Conservation (phyloP, 148 eudicot species). For the Nyssa sinensis region DNA sequence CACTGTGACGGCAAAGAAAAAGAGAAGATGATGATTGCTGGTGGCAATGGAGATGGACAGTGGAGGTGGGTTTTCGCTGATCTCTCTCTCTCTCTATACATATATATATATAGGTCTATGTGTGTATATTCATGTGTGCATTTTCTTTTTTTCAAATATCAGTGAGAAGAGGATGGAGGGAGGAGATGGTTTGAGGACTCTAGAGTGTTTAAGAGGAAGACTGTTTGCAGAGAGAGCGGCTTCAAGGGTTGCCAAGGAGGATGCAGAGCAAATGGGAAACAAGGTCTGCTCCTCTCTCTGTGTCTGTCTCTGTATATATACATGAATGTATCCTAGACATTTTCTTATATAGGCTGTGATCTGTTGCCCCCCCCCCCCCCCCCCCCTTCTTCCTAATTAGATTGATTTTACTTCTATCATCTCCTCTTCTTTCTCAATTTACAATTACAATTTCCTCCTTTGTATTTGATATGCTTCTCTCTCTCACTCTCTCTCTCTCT, state of each 20-base stretch:
- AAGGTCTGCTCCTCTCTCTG: slow-evolving; percentile 18
- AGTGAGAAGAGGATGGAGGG: slow-evolving; percentile 28
- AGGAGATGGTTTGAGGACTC: slow-evolving; percentile 35
- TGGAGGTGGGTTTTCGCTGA: background rate
- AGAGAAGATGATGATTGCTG: background rate
- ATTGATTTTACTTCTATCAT: too few relatives aligned
- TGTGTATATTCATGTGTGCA: background rate
- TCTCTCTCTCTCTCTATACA: background rate
- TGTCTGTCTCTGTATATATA: background rate
- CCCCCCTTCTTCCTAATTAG: too few relatives aligned
- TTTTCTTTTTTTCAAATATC: background rate
- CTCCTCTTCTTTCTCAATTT: too few relatives aligned
- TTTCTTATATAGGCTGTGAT: background rate
- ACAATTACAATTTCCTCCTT: background rate
- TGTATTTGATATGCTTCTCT: background rate
- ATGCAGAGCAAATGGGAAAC: slow-evolving; percentile 26
- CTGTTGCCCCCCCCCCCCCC: background rate
- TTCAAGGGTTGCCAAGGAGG: slow-evolving; percentile 43
- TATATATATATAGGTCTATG: background rate
- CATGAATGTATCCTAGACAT: too few relatives aligned
- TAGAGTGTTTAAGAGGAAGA: slow-evolving; percentile 53
- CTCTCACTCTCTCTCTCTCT: background rate
- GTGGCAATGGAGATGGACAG: background rate
- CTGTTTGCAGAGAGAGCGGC: slow-evolving; percentile 49
- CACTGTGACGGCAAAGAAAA: background rate